Percentiles rank a stretch among this genome's conserved stretches.
These are phyloP conservation scores for Mucor irregularis DNA, from an alignment of 371 early-diverging fungal genomes.

Conservation along the genomic window DNA sequence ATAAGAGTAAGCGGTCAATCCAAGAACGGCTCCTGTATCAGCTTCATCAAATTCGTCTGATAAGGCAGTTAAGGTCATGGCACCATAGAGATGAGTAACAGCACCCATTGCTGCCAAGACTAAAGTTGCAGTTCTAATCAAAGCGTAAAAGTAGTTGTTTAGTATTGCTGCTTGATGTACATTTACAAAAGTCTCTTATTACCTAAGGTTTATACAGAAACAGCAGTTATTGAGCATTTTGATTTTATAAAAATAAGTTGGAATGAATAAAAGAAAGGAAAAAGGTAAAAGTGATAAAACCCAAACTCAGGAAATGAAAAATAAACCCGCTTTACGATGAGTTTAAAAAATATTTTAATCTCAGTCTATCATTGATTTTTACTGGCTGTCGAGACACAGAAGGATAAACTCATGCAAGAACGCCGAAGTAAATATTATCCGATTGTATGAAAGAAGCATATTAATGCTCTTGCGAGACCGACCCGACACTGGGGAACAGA, in stretches of 20 bases:
- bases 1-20: constrained; percentile 38
- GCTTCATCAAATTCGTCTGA: constrained; percentile 31
- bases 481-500: too few species aligned
- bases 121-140: constrained; percentile 39
- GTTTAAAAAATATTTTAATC: too few species aligned
- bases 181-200: neutral
- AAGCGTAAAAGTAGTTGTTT: neutral
- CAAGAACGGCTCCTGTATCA: constrained; percentile 34
- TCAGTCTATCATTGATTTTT: too few species aligned
- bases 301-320: too few species aligned
- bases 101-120: constrained; percentile 39
- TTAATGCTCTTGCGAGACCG: too few species aligned
- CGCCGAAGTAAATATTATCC: too few species aligned
- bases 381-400: too few species aligned
- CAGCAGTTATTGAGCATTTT: constrained; percentile 41
- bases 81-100: constrained; percentile 36
- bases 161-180: neutral
- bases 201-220: constrained; percentile 44
- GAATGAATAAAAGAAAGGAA: constrained; percentile 4
- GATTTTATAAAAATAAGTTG: neutral
- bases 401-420: too few species aligned
- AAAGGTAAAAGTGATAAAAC: neutral
- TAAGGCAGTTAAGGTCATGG: constrained; percentile 31
- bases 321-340: too few species aligned
- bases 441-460: too few species aligned